Base-by-base conservation (phyloP, 2,329 filamentous ascomycete genomes). In the Zymoseptoria passerinii region DNA sequence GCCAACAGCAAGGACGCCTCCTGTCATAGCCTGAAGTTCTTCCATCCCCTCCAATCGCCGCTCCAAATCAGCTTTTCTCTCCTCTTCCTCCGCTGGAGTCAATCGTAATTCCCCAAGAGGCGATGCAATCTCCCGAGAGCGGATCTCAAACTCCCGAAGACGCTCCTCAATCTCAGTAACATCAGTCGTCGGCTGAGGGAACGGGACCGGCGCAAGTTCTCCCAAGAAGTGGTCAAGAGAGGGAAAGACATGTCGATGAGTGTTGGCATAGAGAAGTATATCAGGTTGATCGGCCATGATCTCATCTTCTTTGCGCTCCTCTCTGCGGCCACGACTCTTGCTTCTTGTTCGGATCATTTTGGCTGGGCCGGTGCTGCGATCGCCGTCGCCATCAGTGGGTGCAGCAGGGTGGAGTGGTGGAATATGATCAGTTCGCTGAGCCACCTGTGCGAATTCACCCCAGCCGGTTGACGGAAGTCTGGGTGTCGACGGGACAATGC, bases 131-230 rank as follows among this genome's bases (percentile, higher is more conserved):
- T 44, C 35, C n/a, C 35, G 10, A 10, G 35, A 44, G 35, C 35
- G 35, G 7, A 44, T 2, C 13, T 16, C 35, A 44, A 44, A 44
- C 35, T 44, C 35, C 35, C n/a, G 35, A 18, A 58, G 9, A 23
- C 54, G 20, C 50, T 56, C 50, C 35, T 56, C 51, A 48, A 62
- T n/a, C 27, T 57, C 52, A 19, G 50, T 28, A 48, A 54, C 52
- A 27, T 61, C 58, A 5, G 48, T 54, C 27, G 61, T 58, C 8
- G 57, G 59, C 4, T 53, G 29, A 8, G 55, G 56, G 20, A 48
- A 53, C 1, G 35, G 49, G 16, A 44, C 35, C 13, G 35, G 35
- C 13, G 35, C 35, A 13, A 44, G 35, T 7, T 44, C 35, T 13
- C 13, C 16, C 35, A 44, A 44, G 35, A n/a, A 44, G 13, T 13